Evolutionary conservation across 2,329 filamentous ascomycete species (phyloP), one percentile per base, ranked within the genome.

Genomic region (Alternaria brassicicola): DNA sequence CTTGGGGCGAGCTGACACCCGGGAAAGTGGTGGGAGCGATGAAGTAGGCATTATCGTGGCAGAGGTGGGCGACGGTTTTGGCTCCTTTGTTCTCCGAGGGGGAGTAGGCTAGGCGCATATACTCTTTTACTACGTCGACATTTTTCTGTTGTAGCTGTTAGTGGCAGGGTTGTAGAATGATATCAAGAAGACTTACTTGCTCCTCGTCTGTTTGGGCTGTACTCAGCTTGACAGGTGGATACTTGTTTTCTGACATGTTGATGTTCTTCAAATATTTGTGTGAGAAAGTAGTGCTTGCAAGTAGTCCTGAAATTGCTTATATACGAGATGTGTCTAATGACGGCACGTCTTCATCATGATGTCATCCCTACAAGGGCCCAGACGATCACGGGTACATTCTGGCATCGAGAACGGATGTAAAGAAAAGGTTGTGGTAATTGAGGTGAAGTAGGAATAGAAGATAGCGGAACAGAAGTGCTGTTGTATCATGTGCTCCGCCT

Each of bases 21-120:
- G 76, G 76, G 49, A 79, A 78, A 2, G 76, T 79, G 26, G 74
- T 73, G 6, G 75, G 76, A n/a, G 69, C 66, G 59, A 65, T 70
- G 66, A 78, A 78, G 59, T 68, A 72, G 52, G 63, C 65, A 62
- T 76, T 67, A 2, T 63, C 21, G 33, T 69, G 64, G 58, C 75
- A 78, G 10, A 78, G 69, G 52, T 78, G 74, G 17, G 64, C 38
- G 10, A 78, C 76, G 12, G 73, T 74, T 25, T 65, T 47, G 39
- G 67, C 65, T 19, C 76, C 74, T 52, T 70, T 72, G 64, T 78
- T 78, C 45, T 75, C 58, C 21, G 60, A 70, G 0, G 76, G 77
- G 2, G 73, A 76, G 60, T 78, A 78, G 30, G 76, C 71, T 39
- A 78, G 74, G 26, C 68, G 62, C 76, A 78, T 78, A 65, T 78